Conservation (phyloP, 2,329 filamentous ascomycete species). For the Plenodomus biglobosus region DNA sequence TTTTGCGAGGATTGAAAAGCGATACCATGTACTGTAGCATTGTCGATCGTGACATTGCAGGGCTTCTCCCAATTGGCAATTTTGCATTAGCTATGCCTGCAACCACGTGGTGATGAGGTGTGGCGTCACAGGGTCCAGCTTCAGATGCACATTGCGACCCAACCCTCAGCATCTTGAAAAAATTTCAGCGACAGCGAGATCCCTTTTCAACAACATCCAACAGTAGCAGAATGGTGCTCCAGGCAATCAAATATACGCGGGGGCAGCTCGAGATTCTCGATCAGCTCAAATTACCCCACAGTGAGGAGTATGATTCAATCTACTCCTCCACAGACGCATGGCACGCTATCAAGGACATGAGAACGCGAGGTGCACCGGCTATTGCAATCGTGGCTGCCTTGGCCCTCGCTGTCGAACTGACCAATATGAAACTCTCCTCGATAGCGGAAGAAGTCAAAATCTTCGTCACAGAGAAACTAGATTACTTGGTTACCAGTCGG, state of each 20-base stretch:
- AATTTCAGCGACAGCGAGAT: conserved; percentile 16
- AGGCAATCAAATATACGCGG: conserved; percentile 75
- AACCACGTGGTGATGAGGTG: background rate
- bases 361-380: conserved; percentile 79
- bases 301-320: conserved; percentile 75
- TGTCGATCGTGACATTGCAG: background rate
- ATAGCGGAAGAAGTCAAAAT: conserved; percentile 63
- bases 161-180: conserved; percentile 26
- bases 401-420: conserved; percentile 81
- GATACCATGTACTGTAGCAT: too few relatives aligned
- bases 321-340: conserved; percentile 73
- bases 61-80: too few relatives aligned
- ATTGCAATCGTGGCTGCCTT: conserved; percentile 98
- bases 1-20: too few relatives aligned
- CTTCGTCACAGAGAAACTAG: conserved; percentile 74
- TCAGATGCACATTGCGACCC: conserved; percentile 18
- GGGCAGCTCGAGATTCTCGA: conserved; percentile 77
- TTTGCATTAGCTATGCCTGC: too few relatives aligned
- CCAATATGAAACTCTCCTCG: conserved; percentile 56
- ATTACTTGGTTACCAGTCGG: conserved; percentile 84
- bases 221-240: conserved; percentile 56
- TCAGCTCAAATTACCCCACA: conserved; percentile 79
- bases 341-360: conserved; percentile 81
- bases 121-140: conserved; percentile 13
- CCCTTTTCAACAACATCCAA: conserved; percentile 7